Evolutionary conservation across 78 protist genomes (phyloP), one percentile per base, ranked within the genome.

Genomic region (Polysphondylium violaceum): DNA sequence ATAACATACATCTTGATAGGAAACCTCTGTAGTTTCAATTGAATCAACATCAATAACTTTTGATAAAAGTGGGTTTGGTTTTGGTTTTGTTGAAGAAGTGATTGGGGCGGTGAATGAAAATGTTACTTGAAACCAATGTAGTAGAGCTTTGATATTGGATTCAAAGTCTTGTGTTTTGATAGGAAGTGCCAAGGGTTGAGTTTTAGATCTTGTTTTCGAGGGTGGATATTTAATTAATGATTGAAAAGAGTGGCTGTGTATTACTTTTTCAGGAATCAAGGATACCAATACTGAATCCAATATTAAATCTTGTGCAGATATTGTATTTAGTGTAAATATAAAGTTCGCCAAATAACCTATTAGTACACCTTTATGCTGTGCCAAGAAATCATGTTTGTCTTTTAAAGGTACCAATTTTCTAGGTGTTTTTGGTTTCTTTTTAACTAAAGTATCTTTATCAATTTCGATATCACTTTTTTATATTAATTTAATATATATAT

Each of bases 281-380:
- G 91, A 83, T 21, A 71, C 19, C 16, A 83, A 0, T 0, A 83
- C 9, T 36, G 79, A 67, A n/a, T 59, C n/a, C n/a, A n/a, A n/a
- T n/a, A n/a, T 41, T 33, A 83, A 31, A 19, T 41, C 17, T 16
- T 50, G n/a, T 25, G 67, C 50, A 3, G 35, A 27, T 40, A 83
- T 16, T 33, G 50, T 44, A 12, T 27, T 55, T 7, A 33, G 17
- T 43, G 79, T 51, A 2, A 21, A 58, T 58, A 44, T 69, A 59
- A 83, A 83, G 31, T 31, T 83, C 19, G 63, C 29, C 1, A 83
- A 14, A 59, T 43, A 59, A 5, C 44, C 55, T 19, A 59, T 12
- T 31, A 83, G 33, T 8, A 58, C 63, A 14, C 81, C 63, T 58
- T 61, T 83, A 59, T 83, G 91, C 5, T 41, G 36, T 29, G 16